Base-by-base conservation (phyloP, 768 basidiomycete species). In the Termitomyces sp. region DNA sequence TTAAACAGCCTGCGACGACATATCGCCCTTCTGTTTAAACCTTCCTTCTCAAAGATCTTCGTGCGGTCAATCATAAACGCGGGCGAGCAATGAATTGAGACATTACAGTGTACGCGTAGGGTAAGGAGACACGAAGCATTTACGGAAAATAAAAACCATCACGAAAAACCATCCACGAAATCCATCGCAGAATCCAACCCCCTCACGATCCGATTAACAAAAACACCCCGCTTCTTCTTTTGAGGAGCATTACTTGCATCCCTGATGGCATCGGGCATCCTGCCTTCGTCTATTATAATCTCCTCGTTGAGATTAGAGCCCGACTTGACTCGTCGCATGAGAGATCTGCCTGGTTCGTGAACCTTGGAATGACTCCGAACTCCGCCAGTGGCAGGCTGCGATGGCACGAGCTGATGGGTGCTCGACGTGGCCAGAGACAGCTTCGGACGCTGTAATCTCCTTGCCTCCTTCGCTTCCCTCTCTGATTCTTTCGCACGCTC, bases 171-270 rank as follows among this genome's bases (percentile, higher is more conserved):
- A 11, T 68, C 70, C 19, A 57, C 62, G 21, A 69, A 68, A 38
- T 69, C 68, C 53, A 70, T 54, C 10, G 68, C 60, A n/a, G 68
- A 68, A 62, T 66, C 65, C 34, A 68, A 23, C 27, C 71, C 69
- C 42, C 64, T 68, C 17, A 76, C 75, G 19, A 78, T 57, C 59
- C 65, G 70, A 47, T 70, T 68, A 55, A 75, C 51, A 34, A 74
- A 68, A 54, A 75, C 54, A 0, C 73, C 71, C 8, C 62, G 66
- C 60, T 70, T 77, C 63, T 68, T 71, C 62, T 67, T 73, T 23
- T 59, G 60, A 10, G 59, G 31, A 25, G 53, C n/a, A 43, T 19
- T 38, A 43, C 35, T 50, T 12, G 51, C 52, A 19, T 54, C 58
- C 11, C n/a, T 37, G 4, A 40, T 34, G 8, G 54, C 32, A 27